Evolutionary conservation across 2,329 filamentous ascomycete genomes (phyloP).

Genomic region (Leptographium radiaticola): DNA sequence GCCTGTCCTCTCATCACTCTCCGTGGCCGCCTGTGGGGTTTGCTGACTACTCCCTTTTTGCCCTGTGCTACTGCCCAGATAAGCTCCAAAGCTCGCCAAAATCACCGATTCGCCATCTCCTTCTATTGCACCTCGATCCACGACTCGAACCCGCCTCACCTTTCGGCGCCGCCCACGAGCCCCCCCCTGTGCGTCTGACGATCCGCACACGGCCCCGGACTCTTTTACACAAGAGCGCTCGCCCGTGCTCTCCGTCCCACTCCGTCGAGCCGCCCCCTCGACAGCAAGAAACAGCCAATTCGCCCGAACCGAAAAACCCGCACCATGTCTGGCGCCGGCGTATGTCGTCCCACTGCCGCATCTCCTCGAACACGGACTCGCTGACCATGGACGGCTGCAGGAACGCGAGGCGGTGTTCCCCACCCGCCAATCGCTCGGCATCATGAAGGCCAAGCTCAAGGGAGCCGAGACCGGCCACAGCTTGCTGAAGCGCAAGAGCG

Average conservation of each 20-base stretch:
- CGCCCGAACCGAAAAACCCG: constrained; percentile 8
- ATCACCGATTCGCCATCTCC: background rate
- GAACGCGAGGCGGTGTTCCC: constrained; percentile 94
- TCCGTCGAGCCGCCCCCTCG: too few relatives aligned
- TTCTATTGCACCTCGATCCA: too few relatives aligned
- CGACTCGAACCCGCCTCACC: too few relatives aligned
- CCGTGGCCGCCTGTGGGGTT: background rate
- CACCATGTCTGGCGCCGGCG: constrained; percentile 15
- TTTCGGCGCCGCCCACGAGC: too few relatives aligned
- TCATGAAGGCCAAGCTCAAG: constrained; percentile 98
- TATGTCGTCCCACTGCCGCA: constrained; percentile 9
- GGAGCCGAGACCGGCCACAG: constrained; percentile 85
- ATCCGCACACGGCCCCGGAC: too few relatives aligned
- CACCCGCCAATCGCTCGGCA: constrained; percentile 86
- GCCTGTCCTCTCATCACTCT: background rate
- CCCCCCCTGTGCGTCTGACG: too few relatives aligned
- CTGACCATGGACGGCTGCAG: constrained; percentile 28
- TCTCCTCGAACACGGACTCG: background rate
- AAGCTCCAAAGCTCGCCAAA: background rate
- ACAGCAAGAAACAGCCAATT: background rate
- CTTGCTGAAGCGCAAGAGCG: constrained; percentile 92
- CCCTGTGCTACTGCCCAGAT: background rate
- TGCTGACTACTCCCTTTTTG: background rate
- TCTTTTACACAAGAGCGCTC: too few relatives aligned
- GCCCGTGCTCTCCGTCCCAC: too few relatives aligned